Base-by-base conservation (phyloP, 2,329 filamentous ascomycete species). In the Fusarium mexicanum region DNA sequence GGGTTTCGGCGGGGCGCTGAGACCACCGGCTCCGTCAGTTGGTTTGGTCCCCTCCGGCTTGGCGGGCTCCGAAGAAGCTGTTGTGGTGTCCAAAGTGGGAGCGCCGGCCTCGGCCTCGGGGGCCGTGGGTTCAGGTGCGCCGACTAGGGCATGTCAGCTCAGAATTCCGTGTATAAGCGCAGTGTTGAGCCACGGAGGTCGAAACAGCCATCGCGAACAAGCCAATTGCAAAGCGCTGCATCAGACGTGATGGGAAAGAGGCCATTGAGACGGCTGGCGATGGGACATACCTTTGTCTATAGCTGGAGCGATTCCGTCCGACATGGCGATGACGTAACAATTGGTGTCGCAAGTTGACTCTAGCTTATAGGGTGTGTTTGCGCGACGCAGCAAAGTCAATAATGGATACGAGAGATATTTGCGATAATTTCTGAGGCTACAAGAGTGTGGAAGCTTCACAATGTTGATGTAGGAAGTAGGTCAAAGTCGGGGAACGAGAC, bases 251-350 rank as follows among this genome's bases (percentile, higher is more conserved):
- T 64, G 47, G 18, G 50, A 50, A 24, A 10, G 35, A 46, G 48
- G 50, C 63, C 61, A 65, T 62, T 73, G 54, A 58, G 66, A 74
- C 67, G 61, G 58, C 44, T 66, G 31, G 51, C 53, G 69, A 78
- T 67, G 66, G 57, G 63, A 58, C 65, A 70, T 80, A 83, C 81
- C 81, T 83, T 80, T 82, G 76, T 80, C 80, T 76, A 82, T 76
- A 71, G 81, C 80, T 73, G 79, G 78, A 62, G 79, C 76, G 69
- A 79, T 79, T 73, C 76, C 78, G 79, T 82, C 79, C 66, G 81
- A 77, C 81, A 83, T 83, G 76, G 61, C 69, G 79, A 79, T 80
- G 78, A 81, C 77, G 80, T 80, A 81, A 81, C 76, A 74, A 66
- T 47, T 63, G 68, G 44, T 62, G 72, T 73, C 71, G 76, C 69